A percentile compares a stretch with the other conserved stretches of the same genome.
Evolutionary conservation across 2,329 filamentous ascomycete species (phyloP).

Genomic region (Aspergillus sp.): DNA sequence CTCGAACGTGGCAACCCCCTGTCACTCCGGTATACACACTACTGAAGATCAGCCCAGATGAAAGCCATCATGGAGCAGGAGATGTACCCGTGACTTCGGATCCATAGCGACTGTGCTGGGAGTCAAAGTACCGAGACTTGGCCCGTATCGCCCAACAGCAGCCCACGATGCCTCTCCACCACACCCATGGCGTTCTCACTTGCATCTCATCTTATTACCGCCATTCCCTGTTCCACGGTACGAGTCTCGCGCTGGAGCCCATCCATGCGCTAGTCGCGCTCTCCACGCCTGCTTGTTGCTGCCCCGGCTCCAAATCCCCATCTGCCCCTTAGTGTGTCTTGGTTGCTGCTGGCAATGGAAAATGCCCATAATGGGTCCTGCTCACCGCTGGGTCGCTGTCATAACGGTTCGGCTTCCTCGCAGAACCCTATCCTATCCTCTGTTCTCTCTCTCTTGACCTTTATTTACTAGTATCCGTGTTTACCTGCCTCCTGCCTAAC

Average conservation of each 20-base stretch:
- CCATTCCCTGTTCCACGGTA: neutral
- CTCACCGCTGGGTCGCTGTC: neutral
- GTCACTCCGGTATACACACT: no score
- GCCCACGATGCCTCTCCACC: neutral
- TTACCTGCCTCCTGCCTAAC: conserved; percentile 2
- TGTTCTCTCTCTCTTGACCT: conserved; percentile 1
- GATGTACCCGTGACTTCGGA: neutral
- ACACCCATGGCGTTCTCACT: neutral
- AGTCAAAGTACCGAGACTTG: neutral
- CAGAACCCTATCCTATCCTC: neutral
- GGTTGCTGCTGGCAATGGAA: no score
- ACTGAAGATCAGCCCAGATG: no score
- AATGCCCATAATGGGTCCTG: neutral
- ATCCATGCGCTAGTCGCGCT: neutral
- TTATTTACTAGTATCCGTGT: conserved; percentile 1
- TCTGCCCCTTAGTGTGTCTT: no score
- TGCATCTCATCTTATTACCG: neutral
- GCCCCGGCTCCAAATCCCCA: no score
- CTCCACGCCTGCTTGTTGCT: no score
- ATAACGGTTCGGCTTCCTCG: neutral
- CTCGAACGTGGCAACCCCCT: no score
- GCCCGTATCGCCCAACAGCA: neutral
- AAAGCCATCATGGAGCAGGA: no score
- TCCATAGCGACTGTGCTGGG: neutral
- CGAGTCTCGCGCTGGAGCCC: neutral